Conservation (phyloP, 1,284 basidiomycete genomes). For the Exsudoporus floridanus region DNA sequence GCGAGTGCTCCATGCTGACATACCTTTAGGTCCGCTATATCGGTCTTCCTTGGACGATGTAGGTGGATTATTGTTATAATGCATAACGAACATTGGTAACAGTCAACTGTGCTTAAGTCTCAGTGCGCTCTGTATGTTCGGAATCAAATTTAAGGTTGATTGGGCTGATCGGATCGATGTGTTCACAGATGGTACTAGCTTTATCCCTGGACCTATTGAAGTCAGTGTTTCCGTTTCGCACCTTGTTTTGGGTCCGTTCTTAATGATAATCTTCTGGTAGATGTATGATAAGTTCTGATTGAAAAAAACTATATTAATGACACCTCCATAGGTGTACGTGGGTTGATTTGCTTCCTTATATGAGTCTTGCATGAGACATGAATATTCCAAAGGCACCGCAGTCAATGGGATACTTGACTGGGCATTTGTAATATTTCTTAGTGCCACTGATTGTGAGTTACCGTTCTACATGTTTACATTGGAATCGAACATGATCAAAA, state of each 20-base stretch:
- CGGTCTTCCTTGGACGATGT: constrained; percentile 4
- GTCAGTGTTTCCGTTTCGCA: background rate
- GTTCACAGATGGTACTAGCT: background rate
- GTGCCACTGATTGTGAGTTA: background rate
- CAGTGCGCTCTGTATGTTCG: background rate
- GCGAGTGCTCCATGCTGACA: background rate
- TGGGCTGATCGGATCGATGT: background rate
- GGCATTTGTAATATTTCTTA: background rate
- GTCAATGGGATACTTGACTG: background rate
- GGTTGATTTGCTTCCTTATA: too few species aligned
- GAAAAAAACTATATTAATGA: background rate
- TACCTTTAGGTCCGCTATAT: background rate
- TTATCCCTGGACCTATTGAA: constrained; percentile 1
- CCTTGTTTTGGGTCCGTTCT: background rate
- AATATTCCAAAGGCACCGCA: background rate
- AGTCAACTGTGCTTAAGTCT: background rate
- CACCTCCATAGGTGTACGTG: constrained; percentile 1
- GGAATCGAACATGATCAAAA: background rate
- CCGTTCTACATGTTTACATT: background rate
- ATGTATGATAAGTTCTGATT: background rate
- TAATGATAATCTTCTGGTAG: background rate
- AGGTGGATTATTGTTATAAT: background rate
- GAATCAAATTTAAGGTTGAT: background rate
- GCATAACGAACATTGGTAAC: background rate
- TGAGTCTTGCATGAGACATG: background rate